Percentiles rank a stretch among this genome's conserved stretches.
Evolutionary conservation across 352 stramenopile genomes (phyloP).

Genomic region (Aphanomyces invadans): DNA sequence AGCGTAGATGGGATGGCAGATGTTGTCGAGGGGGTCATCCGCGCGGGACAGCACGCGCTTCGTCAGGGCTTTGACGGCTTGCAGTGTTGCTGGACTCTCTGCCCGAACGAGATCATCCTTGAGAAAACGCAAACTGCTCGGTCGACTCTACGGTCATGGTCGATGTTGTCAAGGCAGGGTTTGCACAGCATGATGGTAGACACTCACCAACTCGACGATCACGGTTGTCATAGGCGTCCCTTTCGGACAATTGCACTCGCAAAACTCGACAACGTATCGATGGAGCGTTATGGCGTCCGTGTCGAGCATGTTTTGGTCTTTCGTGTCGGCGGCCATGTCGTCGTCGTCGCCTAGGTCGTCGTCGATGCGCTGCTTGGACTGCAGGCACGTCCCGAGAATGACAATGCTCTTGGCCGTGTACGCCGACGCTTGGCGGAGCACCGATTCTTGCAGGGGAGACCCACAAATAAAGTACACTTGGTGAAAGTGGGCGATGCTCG

Average conservation of each 20-base stretch:
- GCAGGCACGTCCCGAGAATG: slow-evolving; percentile 54
- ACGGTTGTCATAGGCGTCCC: background rate
- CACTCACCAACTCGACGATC: slow-evolving; percentile 16
- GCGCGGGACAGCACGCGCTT: slow-evolving; percentile 16
- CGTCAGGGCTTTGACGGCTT: background rate
- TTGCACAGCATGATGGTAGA: too few relatives aligned
- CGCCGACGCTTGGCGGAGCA: slow-evolving; percentile 49
- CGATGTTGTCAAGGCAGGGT: too few relatives aligned
- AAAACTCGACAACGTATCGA: slow-evolving; percentile 57
- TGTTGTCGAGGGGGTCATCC: slow-evolving; percentile 21
- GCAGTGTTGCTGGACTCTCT: background rate
- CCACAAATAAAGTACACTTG: slow-evolving; percentile 55
- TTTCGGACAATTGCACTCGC: slow-evolving; percentile 33
- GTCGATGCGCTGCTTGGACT: slow-evolving; percentile 23
- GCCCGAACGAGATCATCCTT: background rate
- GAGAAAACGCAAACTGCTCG: slow-evolving; percentile 21
- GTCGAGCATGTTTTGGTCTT: slow-evolving; percentile 69
- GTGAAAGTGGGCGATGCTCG: slow-evolving; percentile 12
- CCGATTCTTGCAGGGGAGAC: slow-evolving; percentile 51
- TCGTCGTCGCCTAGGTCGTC: slow-evolving; percentile 24
- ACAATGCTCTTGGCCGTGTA: slow-evolving; percentile 55
- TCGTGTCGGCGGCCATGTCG: slow-evolving; percentile 31
- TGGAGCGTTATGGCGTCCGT: slow-evolving; percentile 71
- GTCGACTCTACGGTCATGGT: slow-evolving; percentile 8
- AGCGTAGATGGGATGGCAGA: slow-evolving; percentile 20